Base-by-base conservation (phyloP, 257 asterid species). In the Solanum commersonii region DNA sequence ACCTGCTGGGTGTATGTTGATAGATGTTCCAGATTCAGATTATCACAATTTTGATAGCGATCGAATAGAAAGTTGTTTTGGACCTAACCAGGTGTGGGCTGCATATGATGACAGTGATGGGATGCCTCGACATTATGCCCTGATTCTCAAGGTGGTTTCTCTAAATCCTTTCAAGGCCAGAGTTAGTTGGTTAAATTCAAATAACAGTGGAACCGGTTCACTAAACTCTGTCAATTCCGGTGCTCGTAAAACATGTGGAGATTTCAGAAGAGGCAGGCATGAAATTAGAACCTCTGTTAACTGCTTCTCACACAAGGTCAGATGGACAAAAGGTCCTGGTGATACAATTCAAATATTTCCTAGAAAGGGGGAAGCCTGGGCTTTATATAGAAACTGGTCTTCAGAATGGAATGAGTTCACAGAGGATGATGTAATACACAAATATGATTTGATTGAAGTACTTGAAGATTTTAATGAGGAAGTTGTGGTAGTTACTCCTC, bases 391-490 rank as follows among this genome's bases (percentile, higher is more conserved):
- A 86, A 93, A 95, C 86, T 95, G 97, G 96, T 93, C 94, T 23
- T 86, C 91, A 1, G 95, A 95, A 71, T 95, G 98, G 98, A 93
- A 93, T 77, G 98, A 94, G 91, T 94, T 94, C 86, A 93, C 94
- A 0, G 96, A 91, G 76, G 91, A 90, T 52, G 91, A 89, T 76
- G 90, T 90, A 40, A 87, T 94, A 52, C 92, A 88, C 84, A 92
- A 94, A 74, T 94, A 93, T 29, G 95, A 95, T 86, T 82, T 94
- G 90, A 93, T 94, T 87, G 94, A 94, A 91, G 93, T 95, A 67
- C 92, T 95, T 88, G 97, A 92, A 89, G 94, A 93, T 87, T 92
- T 91, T 83, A 94, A 93, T 89, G 98, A 92, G 86, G 94, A 89
- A 52, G 96, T 95, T 15, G 93, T 92, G 35, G 87, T 94, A 44